Conservation (phyloP, 352 stramenopile species). For the Thalassiosira hispida region DNA sequence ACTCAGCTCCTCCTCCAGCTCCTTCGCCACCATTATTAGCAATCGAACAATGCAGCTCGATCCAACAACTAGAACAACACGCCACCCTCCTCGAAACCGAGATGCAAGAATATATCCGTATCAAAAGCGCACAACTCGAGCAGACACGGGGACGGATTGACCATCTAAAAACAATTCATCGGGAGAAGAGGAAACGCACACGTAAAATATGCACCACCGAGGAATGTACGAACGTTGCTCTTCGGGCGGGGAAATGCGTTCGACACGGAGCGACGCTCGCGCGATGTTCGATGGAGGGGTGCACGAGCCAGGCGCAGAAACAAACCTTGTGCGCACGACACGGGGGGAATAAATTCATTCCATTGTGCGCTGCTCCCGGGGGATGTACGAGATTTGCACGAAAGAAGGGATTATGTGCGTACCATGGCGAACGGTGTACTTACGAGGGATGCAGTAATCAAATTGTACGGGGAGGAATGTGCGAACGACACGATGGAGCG, state of each 20-base stretch:
- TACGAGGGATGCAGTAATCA: neutral
- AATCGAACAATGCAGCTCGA: neutral
- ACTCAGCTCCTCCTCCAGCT: too few species aligned
- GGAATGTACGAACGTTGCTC: neutral
- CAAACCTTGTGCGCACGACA: neutral
- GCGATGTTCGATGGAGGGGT: neutral
- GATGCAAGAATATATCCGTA: neutral
- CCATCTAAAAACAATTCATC: neutral
- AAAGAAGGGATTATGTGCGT: neutral
- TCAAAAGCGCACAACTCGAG: neutral
- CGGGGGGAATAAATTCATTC: neutral
- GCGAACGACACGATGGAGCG: neutral
- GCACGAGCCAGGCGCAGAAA: neutral
- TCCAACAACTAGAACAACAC: neutral
- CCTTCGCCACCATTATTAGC: too few species aligned
- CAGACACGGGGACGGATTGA: neutral
- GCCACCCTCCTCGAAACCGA: neutral
- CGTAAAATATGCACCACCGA: neutral
- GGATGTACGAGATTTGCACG: neutral
- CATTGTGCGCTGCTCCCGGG: neutral
- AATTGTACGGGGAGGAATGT: neutral
- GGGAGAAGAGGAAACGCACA: neutral
- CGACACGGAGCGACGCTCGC: neutral
- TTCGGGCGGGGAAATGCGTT: neutral
- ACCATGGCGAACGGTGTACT: neutral